Conservation (phyloP, 176 grass and related monocot genomes). For the Saccharum officinarum region DNA sequence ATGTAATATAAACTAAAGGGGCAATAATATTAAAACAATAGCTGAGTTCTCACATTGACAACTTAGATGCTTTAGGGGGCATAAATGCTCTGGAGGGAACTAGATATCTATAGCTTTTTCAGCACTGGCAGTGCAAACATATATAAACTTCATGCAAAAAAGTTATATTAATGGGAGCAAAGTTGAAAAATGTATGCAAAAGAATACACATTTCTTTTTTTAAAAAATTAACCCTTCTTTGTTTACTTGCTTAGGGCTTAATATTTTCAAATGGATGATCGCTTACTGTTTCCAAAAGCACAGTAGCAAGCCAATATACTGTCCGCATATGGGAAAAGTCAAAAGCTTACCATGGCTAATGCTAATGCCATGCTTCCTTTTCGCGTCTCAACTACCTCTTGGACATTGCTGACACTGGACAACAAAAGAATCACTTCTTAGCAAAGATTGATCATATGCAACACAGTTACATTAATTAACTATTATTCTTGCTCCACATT, state of each 20-base stretch:
- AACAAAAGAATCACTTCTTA: slow-evolving; percentile 24
- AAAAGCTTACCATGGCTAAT: slow-evolving; percentile 82
- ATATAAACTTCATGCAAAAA: neutral
- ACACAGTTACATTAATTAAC: neutral
- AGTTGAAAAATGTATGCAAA: neutral
- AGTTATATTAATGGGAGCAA: neutral
- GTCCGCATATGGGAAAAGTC: slow-evolving; percentile 12
- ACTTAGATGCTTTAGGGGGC: neutral
- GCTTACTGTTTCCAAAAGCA: neutral
- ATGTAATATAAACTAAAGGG: neutral
- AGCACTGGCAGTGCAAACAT: neutral
- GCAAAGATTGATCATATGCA: slow-evolving; percentile 22
- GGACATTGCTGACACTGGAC: slow-evolving; percentile 79
- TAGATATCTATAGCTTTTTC: neutral
- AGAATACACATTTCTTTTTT: neutral
- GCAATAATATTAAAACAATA: slow-evolving; percentile 7
- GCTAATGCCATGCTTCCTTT: slow-evolving; percentile 88
- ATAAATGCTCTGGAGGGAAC: neutral
- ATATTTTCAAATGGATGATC: slow-evolving; percentile 6
- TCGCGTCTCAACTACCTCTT: slow-evolving; percentile 71
- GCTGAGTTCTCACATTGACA: neutral
- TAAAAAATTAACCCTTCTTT: slow-evolving; percentile 10
- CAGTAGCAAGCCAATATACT: neutral
- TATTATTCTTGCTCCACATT: neutral
- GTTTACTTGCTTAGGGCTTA: neutral